Evolutionary conservation across 208 protist genomes (phyloP).

Genomic region (Tetramitus jugosus): DNA sequence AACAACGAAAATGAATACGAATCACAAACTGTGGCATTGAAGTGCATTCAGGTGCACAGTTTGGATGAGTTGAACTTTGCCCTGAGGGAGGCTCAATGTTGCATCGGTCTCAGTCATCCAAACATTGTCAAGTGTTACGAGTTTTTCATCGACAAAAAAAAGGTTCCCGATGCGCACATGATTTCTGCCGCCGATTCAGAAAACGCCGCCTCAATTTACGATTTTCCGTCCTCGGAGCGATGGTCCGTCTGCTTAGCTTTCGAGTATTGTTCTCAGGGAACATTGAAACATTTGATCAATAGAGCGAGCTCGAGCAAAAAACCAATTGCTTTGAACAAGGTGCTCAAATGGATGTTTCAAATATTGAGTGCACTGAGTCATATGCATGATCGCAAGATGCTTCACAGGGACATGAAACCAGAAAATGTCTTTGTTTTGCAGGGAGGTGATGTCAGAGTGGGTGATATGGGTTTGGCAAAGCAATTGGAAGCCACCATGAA

Average conservation of each 20-base stretch:
- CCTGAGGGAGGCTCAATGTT: not conserved
- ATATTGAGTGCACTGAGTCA: not conserved
- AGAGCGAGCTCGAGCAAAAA: not conserved
- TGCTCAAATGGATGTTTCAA: not conserved
- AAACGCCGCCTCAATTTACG: too few relatives aligned
- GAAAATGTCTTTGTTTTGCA: not conserved
- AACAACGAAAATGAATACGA: not conserved
- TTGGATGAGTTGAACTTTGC: not conserved
- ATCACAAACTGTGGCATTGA: not conserved
- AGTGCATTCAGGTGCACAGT: not conserved
- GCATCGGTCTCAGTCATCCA: not conserved
- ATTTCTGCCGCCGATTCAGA: too few relatives aligned
- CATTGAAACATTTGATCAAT: not conserved
- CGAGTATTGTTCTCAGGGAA: not conserved
- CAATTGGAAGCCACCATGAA: not conserved
- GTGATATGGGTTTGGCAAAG: not conserved
- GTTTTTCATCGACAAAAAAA: too few relatives aligned
- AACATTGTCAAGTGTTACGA: not conserved
- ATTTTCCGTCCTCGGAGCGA: too few relatives aligned
- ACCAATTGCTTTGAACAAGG: not conserved
- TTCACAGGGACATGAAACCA: constrained; percentile 1
- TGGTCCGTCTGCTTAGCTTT: not conserved
- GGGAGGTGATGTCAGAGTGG: not conserved
- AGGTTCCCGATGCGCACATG: too few relatives aligned
- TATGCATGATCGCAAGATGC: not conserved